Evolutionary conservation across 108 stramenopile genomes (phyloP), one percentile per base, ranked within the genome.

Genomic region (Pseudonitzschia multiseries): DNA sequence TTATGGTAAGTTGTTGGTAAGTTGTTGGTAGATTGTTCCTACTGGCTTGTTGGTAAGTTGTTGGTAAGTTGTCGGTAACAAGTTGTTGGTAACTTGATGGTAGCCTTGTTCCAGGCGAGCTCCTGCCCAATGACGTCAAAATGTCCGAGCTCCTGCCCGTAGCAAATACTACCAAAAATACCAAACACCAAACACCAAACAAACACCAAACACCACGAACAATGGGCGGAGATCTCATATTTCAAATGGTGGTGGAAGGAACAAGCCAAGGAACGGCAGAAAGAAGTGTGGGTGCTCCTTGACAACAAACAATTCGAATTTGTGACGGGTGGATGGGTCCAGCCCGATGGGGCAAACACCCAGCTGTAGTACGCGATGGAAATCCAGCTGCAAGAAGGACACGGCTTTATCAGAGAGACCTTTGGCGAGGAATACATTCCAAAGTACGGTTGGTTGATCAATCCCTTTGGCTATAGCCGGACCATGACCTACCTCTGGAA

Each of bases 181-280:
- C n/a, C n/a, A n/a, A n/a, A n/a, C n/a, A n/a, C n/a, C n/a, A n/a
- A n/a, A n/a, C n/a, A n/a, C n/a, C n/a, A n/a, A n/a, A n/a, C n/a
- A n/a, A n/a, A n/a, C n/a, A n/a, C n/a, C n/a, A n/a, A n/a, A n/a
- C n/a, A n/a, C n/a, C n/a, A n/a, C n/a, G n/a, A n/a, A n/a, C n/a
- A n/a, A 57, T 88, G 87, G 87, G 87, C 87, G 0, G 87, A 88
- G 76, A 88, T 88, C 48, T 78, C 76, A 26, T 88, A 85, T 76
- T 88, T 88, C 76, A 76, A 81, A 65, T 85, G 84, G 87, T 88
- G 87, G 87, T 88, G 84, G 84, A 72, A 56, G 0, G 87, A 88
- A 75, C 87, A 88, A 73, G 51, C 44, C 8, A 20, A 61, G 0
- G 36, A 26, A 0, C 68, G 27, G 0, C 69, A 79, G 71, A 31